Conservation (phyloP, 2,329 filamentous ascomycete genomes). For the Blastomyces gilchristii region DNA sequence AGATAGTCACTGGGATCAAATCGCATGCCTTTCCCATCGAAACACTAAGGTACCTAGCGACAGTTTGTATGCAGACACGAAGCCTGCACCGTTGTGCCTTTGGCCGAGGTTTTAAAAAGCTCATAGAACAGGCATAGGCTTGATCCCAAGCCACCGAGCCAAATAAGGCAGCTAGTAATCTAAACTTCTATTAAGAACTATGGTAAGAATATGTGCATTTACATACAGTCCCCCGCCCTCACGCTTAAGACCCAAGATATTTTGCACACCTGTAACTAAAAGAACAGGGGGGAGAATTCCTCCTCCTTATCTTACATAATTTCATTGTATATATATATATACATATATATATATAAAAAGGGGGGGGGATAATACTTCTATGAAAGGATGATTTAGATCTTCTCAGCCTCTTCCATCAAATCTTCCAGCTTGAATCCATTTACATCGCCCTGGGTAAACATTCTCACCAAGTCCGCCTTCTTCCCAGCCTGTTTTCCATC, state of each 20-base stretch:
- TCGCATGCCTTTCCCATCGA: no score
- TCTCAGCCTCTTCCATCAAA: conserved; percentile 82
- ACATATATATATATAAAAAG: no score
- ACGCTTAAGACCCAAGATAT: no score
- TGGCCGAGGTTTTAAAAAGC: not conserved
- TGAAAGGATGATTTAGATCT: conserved; percentile 38
- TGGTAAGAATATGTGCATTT: not conserved
- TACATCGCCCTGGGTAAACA: conserved; percentile 69
- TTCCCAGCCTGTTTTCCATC: conserved; percentile 45
- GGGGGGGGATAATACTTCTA: not conserved
- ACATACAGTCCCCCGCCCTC: not conserved
- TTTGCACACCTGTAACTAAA: not conserved
- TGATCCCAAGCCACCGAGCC: not conserved
- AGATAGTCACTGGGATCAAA: not conserved
- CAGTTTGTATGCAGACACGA: not conserved
- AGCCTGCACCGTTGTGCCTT: not conserved
- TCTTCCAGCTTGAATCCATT: conserved; percentile 69
- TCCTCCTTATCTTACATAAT: conserved; percentile 3
- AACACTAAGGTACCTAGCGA: not conserved
- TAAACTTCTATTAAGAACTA: not conserved
- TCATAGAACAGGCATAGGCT: not conserved
- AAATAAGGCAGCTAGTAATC: not conserved
- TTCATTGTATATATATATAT: no score
- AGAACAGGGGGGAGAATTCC: not conserved
- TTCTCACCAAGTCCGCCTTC: conserved; percentile 62